A percentile compares a stretch with the other conserved stretches of the same genome.
These are phyloP conservation scores for Escovopsis sp. DNA, from an alignment of 2,329 filamentous ascomycete species.

Conservation along the genomic window DNA sequence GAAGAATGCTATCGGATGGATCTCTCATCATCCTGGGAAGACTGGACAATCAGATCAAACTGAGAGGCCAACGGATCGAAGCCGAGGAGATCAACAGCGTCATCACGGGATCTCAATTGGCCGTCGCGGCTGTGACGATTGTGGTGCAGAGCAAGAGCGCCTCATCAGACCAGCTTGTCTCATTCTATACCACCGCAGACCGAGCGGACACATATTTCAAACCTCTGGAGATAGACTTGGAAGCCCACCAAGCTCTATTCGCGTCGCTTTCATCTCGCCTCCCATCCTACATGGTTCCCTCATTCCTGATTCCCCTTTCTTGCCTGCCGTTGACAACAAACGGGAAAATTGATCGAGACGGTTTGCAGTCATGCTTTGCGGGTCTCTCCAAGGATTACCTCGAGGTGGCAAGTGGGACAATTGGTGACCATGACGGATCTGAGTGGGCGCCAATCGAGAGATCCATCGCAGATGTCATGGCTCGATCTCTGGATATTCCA, in stretches of 20 bases:
- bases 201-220: constrained; percentile 14
- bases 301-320: constrained; percentile 54
- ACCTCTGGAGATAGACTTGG: constrained; percentile 20
- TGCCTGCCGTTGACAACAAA: constrained; percentile 55
- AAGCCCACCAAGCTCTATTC: constrained; percentile 33
- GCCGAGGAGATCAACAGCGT: constrained; percentile 57
- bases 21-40: constrained; percentile 59
- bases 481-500: constrained; percentile 31
- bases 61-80: constrained; percentile 68
- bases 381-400: constrained; percentile 30
- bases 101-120: constrained; percentile 34
- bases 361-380: constrained; percentile 33
- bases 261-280: constrained; percentile 38
- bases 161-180: constrained; percentile 39
- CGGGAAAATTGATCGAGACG: constrained; percentile 54
- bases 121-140: constrained; percentile 49
- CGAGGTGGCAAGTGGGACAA: constrained; percentile 14
- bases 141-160: constrained; percentile 28
- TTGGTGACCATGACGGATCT: constrained; percentile 15
- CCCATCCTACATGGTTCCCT: constrained; percentile 67
- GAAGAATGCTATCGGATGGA: constrained; percentile 62
- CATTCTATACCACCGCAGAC: constrained; percentile 52
- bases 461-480: constrained; percentile 38
- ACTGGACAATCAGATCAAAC: constrained; percentile 66
- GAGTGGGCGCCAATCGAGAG: constrained; percentile 41